Base-by-base conservation (phyloP, 225 moss, liverwort and hornwort genomes). In the Pleurozium schreberi region DNA sequence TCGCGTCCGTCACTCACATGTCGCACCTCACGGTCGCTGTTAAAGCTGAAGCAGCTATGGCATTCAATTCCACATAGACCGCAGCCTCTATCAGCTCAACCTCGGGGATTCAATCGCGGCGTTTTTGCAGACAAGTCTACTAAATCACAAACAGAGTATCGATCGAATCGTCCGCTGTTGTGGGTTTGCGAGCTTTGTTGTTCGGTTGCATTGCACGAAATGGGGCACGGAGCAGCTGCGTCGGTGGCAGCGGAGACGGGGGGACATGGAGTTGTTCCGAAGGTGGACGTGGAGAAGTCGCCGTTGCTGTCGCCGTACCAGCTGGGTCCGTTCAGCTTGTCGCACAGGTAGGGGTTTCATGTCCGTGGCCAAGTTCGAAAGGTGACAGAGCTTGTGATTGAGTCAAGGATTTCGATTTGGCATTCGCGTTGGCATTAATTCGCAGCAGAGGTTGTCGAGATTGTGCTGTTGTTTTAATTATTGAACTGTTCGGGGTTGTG, bases 281-380 rank as follows among this genome's bases (percentile, higher is more conserved):
- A 84, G 69, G 85, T 74, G 64, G 88, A 90, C 34, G 50, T 73
- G 25, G 87, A 82, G 77, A 85, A 87, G 77, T 58, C 84, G 75
- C 85, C 81, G n/a, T 60, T 92, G 92, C 63, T 94, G 83, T 88
- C 91, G 11, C 90, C 94, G 28, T 90, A 65, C 40, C 90, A 91
- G 89, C 86, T 94, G 14, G 94, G 92, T 25, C 91, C 85, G 34
- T 92, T 92, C 80, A 87, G 84, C 12, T 81, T 94, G 78, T 87
- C 91, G 74, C 92, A 94, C 88, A 92, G 89, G 89, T 89, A 38
- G 49, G 50, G 2, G 52, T 38, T 53, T 34, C 7, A 38, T 40
- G 33, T 33, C 52, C 23, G 42, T 19, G 20, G 31, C 22, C n/a
- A 73, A 15, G 49, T 61, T 55, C 11, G 52, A 1, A 43, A 49